Evolutionary conservation across 768 basidiomycete genomes (phyloP).

Genomic region (Calocera viscosa): DNA sequence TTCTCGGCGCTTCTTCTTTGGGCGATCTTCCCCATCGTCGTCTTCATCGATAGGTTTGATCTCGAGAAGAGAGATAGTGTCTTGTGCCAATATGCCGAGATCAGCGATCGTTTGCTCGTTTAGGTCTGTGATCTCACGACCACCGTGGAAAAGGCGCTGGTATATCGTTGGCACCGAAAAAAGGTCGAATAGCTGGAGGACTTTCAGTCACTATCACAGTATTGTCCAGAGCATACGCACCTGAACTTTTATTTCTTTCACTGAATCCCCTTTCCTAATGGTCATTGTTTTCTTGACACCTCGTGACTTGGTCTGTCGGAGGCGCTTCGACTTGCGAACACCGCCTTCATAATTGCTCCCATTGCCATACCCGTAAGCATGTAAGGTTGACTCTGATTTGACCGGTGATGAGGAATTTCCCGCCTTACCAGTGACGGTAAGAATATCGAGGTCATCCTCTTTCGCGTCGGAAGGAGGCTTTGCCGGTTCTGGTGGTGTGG

Average conservation of each 20-base stretch:
- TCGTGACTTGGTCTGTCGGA: slow-evolving; percentile 39
- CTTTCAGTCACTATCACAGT: not conserved
- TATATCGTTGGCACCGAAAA: slow-evolving; percentile 61
- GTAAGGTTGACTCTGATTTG: not conserved
- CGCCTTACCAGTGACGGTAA: not conserved
- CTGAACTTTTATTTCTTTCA: slow-evolving; percentile 68
- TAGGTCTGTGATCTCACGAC: slow-evolving; percentile 47
- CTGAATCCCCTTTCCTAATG: slow-evolving; percentile 51
- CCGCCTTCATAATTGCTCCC: slow-evolving; percentile 3
- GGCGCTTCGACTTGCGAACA: slow-evolving; percentile 43
- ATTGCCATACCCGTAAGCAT: not conserved
- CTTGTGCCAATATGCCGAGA: slow-evolving; percentile 46
- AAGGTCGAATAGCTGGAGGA: slow-evolving; percentile 36
- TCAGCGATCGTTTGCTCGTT: slow-evolving; percentile 41
- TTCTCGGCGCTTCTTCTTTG: slow-evolving; percentile 35
- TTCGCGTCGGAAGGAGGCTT: not conserved
- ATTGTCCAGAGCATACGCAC: slow-evolving; percentile 29
- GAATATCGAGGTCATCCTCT: not conserved
- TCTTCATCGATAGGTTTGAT: slow-evolving; percentile 49
- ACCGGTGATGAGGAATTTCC: not conserved
- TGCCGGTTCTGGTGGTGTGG: not conserved
- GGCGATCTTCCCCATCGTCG: slow-evolving; percentile 39
- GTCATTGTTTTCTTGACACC: slow-evolving; percentile 40
- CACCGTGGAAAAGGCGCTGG: slow-evolving; percentile 54
- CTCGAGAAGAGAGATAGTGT: slow-evolving; percentile 53